These are phyloP conservation scores for Silene coronaria DNA, from an alignment of 179 eudicot genomes.

Conservation along the genomic window DNA sequence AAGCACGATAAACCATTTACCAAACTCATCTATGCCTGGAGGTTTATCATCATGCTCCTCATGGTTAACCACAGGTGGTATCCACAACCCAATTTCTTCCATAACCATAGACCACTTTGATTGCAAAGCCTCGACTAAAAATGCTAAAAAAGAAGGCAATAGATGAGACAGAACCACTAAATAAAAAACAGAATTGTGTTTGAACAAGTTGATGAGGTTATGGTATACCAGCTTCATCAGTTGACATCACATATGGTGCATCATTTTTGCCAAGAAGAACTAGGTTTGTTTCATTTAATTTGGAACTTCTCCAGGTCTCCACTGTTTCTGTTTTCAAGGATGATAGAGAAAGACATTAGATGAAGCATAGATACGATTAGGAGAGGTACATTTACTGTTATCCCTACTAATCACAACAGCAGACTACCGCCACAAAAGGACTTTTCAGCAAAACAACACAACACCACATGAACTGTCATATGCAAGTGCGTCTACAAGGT, in stretches of 20 bases:
- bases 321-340: constrained; percentile 51
- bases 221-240: constrained; percentile 63
- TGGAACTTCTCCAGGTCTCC: constrained; percentile 67
- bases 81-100: constrained; percentile 76
- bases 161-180: no score
- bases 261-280: constrained; percentile 34
- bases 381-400: background rate
- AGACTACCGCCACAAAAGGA: background rate
- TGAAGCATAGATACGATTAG: background rate
- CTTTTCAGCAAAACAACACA: no score
- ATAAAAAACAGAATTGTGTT: background rate
- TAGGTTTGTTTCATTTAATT: constrained; percentile 49
- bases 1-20: constrained; percentile 34
- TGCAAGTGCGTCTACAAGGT: no score
- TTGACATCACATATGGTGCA: constrained; percentile 36
- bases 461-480: no score
- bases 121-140: constrained; percentile 51
- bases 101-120: constrained; percentile 57
- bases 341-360: constrained; percentile 7
- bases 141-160: constrained; percentile 30
- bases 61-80: constrained; percentile 50
- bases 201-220: constrained; percentile 13
- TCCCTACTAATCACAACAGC: background rate
- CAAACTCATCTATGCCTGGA: constrained; percentile 57
- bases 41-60: constrained; percentile 79